Evolutionary conservation across 768 basidiomycete genomes (phyloP).

Genomic region (Tulasnella sp.): DNA sequence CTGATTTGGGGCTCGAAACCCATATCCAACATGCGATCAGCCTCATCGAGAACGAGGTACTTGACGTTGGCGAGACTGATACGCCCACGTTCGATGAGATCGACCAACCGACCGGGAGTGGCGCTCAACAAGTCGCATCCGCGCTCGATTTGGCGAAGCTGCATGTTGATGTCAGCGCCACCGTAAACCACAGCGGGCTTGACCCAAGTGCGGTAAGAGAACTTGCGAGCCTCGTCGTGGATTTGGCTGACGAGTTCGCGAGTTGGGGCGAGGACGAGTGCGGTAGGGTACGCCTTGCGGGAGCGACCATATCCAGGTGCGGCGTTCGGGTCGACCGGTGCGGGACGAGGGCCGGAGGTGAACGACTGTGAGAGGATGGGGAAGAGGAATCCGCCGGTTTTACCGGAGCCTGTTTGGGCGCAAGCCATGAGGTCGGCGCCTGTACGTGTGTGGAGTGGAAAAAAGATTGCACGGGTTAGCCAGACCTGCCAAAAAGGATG

Average conservation of each 20-base stretch:
- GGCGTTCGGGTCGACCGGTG: conserved; percentile 52
- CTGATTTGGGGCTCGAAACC: conserved; percentile 99
- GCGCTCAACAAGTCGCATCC: conserved; percentile 97
- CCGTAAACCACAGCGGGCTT: conserved; percentile 98
- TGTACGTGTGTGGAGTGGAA: background rate
- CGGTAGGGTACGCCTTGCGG: conserved; percentile 93
- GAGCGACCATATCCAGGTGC: conserved; percentile 44
- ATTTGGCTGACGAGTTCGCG: conserved; percentile 99
- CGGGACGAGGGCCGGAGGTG: conserved; percentile 67
- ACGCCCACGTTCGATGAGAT: conserved; percentile 94
- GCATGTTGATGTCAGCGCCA: conserved; percentile 95
- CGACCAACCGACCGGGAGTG: conserved; percentile 95
- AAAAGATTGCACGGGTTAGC: background rate
- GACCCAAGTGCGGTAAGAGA: conserved; percentile 99
- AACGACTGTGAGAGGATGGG: conserved; percentile 96
- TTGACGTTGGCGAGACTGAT: conserved; percentile 96
- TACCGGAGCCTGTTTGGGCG: conserved; percentile 98
- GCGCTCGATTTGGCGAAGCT: conserved; percentile 89
- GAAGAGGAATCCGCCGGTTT: conserved; percentile 98
- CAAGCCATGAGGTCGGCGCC: conserved; percentile 81
- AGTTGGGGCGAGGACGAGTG: conserved; percentile 95
- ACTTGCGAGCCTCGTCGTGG: conserved; percentile 98
- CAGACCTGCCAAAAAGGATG: background rate
- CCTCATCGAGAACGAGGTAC: conserved; percentile 97
- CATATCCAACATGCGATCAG: conserved; percentile 99